Conservation (phyloP, 306 rosid genomes). For the Alnus glutinosa region DNA sequence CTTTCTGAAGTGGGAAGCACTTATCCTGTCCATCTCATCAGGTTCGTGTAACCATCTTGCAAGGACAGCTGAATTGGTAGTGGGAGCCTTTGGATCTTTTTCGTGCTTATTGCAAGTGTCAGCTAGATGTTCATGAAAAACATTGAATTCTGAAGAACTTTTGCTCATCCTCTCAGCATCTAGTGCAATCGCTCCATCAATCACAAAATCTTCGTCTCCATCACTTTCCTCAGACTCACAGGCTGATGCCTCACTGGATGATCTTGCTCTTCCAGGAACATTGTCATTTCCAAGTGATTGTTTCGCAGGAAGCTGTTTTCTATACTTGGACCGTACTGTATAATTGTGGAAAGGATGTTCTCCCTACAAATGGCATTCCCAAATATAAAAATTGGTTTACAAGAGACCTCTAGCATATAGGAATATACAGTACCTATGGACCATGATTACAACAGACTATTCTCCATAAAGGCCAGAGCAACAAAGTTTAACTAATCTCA, state of each 20-base stretch:
- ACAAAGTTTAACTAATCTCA: conserved; percentile 2
- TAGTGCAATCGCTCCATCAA: conserved; percentile 22
- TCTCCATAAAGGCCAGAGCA: conserved; percentile 16
- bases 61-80: conserved; percentile 32
- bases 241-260: conserved; percentile 24
- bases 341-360: conserved; percentile 92
- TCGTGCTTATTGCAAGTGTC: conserved; percentile 31
- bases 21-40: conserved; percentile 68
- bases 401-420: conserved; percentile 18
- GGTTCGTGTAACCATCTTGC: conserved; percentile 91
- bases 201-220: conserved; percentile 40
- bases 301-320: conserved; percentile 44
- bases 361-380: conserved; percentile 54
- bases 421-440: not conserved
- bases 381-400: conserved; percentile 15
- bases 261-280: conserved; percentile 24
- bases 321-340: conserved; percentile 74
- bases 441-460: not conserved
- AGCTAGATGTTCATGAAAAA: conserved; percentile 29
- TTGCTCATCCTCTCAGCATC: conserved; percentile 27
- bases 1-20: conserved; percentile 83
- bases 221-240: conserved; percentile 60
- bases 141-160: conserved; percentile 24
- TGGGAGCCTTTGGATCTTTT: conserved; percentile 37
- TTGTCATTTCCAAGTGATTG: conserved; percentile 29